phyloP scores from a whole-genome alignment of 192 early-diverging fungal genomes.

The Rhizophagus clarus region DNA sequence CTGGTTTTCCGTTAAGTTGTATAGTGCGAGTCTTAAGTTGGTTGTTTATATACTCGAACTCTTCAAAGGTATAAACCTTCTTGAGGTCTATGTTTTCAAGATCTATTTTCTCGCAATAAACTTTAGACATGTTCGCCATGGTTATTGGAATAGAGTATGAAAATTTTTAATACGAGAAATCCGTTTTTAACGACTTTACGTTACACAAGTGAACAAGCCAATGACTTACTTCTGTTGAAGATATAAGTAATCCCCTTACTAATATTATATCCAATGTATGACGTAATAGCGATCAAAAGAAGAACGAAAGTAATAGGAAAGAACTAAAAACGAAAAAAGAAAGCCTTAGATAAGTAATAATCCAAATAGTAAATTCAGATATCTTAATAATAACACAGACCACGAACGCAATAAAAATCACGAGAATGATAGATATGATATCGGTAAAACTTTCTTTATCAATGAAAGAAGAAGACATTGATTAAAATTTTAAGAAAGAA shows the following conservation, averaged over 20 bases:
- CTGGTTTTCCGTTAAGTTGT: neutral
- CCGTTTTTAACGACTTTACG: neutral
- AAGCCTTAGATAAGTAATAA: neutral
- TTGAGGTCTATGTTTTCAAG: conserved; percentile 16
- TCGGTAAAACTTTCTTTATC: neutral
- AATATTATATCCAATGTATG: neutral
- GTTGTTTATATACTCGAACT: conserved; percentile 16
- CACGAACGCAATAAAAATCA: neutral
- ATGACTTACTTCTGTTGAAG: too few species aligned
- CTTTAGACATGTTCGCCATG: conserved; percentile 13
- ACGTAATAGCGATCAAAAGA: neutral
- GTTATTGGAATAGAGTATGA: neutral
- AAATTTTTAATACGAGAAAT: neutral
- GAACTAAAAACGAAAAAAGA: neutral
- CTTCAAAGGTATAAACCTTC: conserved; percentile 16
- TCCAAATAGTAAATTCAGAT: neutral
- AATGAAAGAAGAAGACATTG: neutral
- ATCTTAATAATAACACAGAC: neutral
- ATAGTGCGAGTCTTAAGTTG: neutral
- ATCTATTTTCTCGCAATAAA: conserved; percentile 1
- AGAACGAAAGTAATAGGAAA: neutral
- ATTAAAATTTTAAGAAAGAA: neutral
- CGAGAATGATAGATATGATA: neutral
- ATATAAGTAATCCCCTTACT: too few species aligned
- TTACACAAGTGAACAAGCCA: too few species aligned